Conservation (phyloP, 139 green algal species). For the Micractinium sp. region DNA sequence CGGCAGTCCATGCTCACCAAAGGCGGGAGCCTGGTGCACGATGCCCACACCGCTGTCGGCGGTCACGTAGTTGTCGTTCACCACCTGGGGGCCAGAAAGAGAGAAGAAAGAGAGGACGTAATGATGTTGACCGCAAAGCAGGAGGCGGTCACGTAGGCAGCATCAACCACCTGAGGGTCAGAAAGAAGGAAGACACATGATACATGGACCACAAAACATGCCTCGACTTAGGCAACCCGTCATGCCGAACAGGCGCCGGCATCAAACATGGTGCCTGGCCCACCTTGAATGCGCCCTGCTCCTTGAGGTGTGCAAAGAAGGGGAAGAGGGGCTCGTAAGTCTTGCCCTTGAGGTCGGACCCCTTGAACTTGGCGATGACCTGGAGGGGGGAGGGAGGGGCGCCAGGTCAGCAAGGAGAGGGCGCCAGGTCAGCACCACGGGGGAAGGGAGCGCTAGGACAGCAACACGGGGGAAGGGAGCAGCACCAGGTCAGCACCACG, state of each 20-base stretch:
- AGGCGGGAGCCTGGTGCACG: constrained; percentile 96
- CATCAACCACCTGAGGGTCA: neutral
- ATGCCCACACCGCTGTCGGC: constrained; percentile 94
- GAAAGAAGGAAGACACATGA: neutral
- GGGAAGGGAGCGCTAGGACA: no score
- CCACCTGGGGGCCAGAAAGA: constrained; percentile 49
- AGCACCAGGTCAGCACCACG: no score
- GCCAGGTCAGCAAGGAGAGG: neutral
- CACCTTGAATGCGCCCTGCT: constrained; percentile 44
- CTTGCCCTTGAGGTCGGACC: constrained; percentile 83
- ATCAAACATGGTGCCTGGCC: no score
- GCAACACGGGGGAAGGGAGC: no score
- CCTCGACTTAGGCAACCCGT: no score
- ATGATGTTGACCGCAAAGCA: no score
- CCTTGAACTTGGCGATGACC: constrained; percentile 76
- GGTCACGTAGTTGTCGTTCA: constrained; percentile 94
- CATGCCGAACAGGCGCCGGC: no score
- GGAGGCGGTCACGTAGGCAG: no score
- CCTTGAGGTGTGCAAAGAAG: constrained; percentile 85
- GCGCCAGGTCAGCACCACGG: neutral
- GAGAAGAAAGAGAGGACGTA: no score
- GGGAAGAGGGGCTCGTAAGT: constrained; percentile 95
- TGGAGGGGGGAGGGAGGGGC: constrained; percentile 7
- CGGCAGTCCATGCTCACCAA: constrained; percentile 63
- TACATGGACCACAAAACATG: no score